These are phyloP conservation scores for Physocladia obscura DNA, from an alignment of 192 early-diverging fungal species.

Conservation along the genomic window DNA sequence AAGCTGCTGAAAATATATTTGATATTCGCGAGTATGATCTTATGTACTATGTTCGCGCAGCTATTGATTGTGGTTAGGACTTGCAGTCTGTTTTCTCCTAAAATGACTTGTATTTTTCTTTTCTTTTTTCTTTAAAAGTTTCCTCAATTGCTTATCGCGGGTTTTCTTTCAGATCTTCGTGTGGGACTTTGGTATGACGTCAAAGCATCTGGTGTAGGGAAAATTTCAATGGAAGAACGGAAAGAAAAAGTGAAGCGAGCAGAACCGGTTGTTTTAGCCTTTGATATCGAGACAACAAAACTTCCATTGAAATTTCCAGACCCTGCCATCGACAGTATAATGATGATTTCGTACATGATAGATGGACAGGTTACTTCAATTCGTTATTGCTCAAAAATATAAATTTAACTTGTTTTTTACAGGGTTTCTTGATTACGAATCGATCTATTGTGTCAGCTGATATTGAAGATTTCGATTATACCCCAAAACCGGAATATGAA, in stretches of 20 bases:
- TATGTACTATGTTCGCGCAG: conserved; percentile 91
- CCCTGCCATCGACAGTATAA: conserved; percentile 82
- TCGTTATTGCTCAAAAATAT: not conserved
- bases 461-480: conserved; percentile 97
- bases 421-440: conserved; percentile 97
- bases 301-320: conserved; percentile 97
- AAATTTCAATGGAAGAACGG: conserved; percentile 63
- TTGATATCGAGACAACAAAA: conserved; percentile 98
- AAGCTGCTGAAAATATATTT: conserved; percentile 69
- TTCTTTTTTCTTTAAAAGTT: conserved; percentile 11
- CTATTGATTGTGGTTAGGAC: conserved; percentile 82
- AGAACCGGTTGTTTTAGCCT: conserved; percentile 91
- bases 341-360: conserved; percentile 99
- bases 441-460: conserved; percentile 92
- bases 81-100: no score
- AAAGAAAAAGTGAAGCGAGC: conserved; percentile 86
- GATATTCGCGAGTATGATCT: conserved; percentile 97
- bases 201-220: conserved; percentile 47
- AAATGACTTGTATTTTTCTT: no score
- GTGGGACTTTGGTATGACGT: conserved; percentile 96
- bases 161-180: conserved; percentile 79
- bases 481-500: conserved; percentile 90
- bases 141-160: no score
- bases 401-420: not conserved
- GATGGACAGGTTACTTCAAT: conserved; percentile 75